Evolutionary conservation across 306 rosid genomes (phyloP).

Genomic region (Lupinus albus): DNA sequence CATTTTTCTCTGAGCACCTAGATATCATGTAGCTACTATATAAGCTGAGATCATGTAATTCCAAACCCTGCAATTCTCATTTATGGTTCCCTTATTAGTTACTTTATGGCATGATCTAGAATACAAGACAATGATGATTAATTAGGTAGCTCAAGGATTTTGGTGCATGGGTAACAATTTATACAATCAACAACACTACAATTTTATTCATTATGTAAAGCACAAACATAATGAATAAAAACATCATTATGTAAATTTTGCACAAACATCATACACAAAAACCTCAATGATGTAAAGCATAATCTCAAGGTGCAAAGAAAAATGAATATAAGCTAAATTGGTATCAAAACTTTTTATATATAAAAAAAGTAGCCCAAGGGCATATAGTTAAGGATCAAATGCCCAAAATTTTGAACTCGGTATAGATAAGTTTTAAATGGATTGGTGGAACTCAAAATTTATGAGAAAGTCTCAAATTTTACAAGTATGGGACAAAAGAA

Average conservation of each 20-base stretch:
- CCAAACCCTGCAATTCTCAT: too few relatives aligned
- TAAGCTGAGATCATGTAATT: too few relatives aligned
- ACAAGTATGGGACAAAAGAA: conserved; percentile 43
- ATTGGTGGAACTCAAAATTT: conserved; percentile 25
- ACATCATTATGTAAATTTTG: neutral
- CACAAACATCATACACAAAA: neutral
- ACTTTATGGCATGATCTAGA: neutral
- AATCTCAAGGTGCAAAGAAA: neutral
- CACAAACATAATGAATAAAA: neutral
- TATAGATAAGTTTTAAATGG: conserved; percentile 37
- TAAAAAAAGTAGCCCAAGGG: neutral
- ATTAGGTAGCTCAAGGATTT: neutral
- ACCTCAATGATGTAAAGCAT: neutral
- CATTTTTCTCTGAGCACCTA: too few relatives aligned
- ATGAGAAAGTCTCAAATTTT: conserved; percentile 33
- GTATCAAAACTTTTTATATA: too few relatives aligned
- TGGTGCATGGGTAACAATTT: neutral
- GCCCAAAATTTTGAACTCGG: conserved; percentile 43
- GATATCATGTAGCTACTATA: too few relatives aligned
- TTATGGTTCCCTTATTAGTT: neutral
- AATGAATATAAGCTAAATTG: neutral
- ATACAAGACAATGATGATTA: neutral
- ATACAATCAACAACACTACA: neutral
- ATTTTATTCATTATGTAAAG: neutral
- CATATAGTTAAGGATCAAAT: neutral